phyloP scores from a whole-genome alignment of 2,329 filamentous ascomycete genomes.

The Calonectria pseudoturangicola region DNA sequence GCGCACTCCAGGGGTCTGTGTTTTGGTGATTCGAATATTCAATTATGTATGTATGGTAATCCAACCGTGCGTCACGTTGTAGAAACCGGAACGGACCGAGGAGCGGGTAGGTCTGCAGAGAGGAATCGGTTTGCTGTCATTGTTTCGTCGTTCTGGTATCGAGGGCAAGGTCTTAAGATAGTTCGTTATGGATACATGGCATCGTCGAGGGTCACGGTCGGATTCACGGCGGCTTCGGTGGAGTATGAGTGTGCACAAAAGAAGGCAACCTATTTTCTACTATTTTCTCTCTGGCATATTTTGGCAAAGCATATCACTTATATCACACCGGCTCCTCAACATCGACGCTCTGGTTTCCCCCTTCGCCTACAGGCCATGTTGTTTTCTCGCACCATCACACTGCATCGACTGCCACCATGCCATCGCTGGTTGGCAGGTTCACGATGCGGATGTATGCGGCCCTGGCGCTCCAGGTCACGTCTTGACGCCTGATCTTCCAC shows the following conservation, averaged over 20 bases:
- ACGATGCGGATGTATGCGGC: constrained; percentile 29
- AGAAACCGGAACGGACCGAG: constrained; percentile 27
- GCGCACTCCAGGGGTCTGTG: constrained; percentile 5
- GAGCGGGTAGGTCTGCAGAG: constrained; percentile 11
- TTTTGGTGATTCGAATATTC: constrained; percentile 2
- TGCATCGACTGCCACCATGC: constrained; percentile 37
- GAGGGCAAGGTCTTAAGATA: background rate
- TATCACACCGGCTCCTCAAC: constrained; percentile 30
- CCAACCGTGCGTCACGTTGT: background rate
- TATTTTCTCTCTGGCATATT: background rate
- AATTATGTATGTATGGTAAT: background rate
- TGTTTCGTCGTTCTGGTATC: background rate
- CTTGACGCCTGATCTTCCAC: constrained; percentile 42
- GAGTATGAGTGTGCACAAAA: background rate
- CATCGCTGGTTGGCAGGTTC: constrained; percentile 39
- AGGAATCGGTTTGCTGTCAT: background rate
- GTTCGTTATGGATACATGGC: background rate
- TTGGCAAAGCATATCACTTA: constrained; percentile 40
- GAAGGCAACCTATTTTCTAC: constrained; percentile 14
- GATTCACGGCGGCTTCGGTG: background rate
- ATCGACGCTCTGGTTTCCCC: constrained; percentile 21
- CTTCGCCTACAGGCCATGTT: constrained; percentile 17
- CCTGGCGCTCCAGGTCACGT: constrained; percentile 27
- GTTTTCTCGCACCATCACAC: constrained; percentile 34
- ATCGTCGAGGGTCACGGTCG: background rate